A percentile compares a stretch with the other conserved stretches of the same genome.
Conservation (phyloP, 2,329 filamentous ascomycete species). For the Penicillium sp. region DNA sequence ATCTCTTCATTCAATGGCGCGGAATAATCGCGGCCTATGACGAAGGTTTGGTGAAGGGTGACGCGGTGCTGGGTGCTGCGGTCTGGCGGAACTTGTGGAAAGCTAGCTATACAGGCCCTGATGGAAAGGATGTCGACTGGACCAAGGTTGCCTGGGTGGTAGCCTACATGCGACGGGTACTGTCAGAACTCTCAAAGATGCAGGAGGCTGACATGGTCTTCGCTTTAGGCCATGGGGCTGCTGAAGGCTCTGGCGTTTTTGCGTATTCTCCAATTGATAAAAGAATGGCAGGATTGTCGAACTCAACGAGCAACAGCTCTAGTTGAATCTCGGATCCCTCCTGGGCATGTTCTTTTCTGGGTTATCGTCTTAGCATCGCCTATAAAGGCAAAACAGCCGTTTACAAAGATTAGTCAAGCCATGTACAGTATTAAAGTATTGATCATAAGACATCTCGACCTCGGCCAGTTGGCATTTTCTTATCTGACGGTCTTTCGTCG, state of each 20-base stretch:
- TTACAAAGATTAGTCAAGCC: not conserved
- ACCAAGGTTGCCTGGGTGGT: constrained; percentile 60
- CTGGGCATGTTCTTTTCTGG: not conserved
- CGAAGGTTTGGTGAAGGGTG: constrained; percentile 47
- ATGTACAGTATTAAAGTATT: constrained; percentile 20
- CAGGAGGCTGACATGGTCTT: constrained; percentile 56
- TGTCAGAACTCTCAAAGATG: constrained; percentile 54
- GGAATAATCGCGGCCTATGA: constrained; percentile 70
- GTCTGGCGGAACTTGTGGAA: constrained; percentile 95
- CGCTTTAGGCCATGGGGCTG: constrained; percentile 41
- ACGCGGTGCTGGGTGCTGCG: constrained; percentile 57
- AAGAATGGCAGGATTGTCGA: constrained; percentile 36
- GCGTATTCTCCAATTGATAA: constrained; percentile 37
- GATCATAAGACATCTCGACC: not conserved
- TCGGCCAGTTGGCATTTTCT: not conserved
- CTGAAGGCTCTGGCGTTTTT: constrained; percentile 37
- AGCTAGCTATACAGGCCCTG: constrained; percentile 52
- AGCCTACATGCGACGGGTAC: constrained; percentile 59
- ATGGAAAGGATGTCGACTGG: constrained; percentile 56
- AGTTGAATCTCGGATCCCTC: constrained; percentile 1
- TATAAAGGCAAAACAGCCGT: not conserved
- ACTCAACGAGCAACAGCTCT: no score
- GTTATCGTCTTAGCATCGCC: constrained; percentile 2
- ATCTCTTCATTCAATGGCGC: constrained; percentile 90
- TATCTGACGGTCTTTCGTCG: not conserved